Conservation (phyloP, 768 basidiomycete genomes). For the Lactifluus rugatus region DNA sequence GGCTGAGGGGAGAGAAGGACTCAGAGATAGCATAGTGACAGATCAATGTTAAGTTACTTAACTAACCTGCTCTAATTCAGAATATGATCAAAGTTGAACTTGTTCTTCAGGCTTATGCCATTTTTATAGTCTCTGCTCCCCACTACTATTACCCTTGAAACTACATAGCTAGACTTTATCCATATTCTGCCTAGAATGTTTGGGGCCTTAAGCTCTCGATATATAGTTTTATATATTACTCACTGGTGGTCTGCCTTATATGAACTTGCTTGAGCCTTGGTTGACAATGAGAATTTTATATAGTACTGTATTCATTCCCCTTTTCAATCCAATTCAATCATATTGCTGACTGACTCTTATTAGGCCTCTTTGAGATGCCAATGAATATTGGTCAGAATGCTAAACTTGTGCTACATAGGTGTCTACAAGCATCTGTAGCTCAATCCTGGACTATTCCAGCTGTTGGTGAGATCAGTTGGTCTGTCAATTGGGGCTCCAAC, state of each 20-base stretch:
- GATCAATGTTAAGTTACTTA: too few relatives aligned
- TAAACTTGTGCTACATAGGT: slow-evolving; percentile 65
- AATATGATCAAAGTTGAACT: too few relatives aligned
- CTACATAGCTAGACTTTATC: too few relatives aligned
- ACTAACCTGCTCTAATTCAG: too few relatives aligned
- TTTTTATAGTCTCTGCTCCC: too few relatives aligned
- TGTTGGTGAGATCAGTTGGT: slow-evolving; percentile 76
- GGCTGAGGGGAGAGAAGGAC: too few relatives aligned
- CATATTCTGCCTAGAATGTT: slow-evolving; percentile 77
- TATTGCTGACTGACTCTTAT: slow-evolving; percentile 15
- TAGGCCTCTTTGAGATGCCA: slow-evolving; percentile 58
- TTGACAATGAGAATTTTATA: slow-evolving; percentile 86
- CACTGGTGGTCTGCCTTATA: slow-evolving; percentile 78
- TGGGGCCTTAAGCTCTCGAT: slow-evolving; percentile 97
- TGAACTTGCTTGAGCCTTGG: slow-evolving; percentile 83
- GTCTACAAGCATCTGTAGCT: slow-evolving; percentile 53
- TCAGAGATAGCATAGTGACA: too few relatives aligned
- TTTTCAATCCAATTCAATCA: slow-evolving; percentile 4
- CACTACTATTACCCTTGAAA: too few relatives aligned
- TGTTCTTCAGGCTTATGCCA: too few relatives aligned
- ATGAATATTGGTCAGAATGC: slow-evolving; percentile 48
- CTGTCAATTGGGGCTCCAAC: slow-evolving; percentile 57
- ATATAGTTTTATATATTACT: slow-evolving; percentile 81
- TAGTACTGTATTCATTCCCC: slow-evolving; percentile 42
- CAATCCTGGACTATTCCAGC: slow-evolving; percentile 72